Evolutionary conservation across 768 basidiomycete species (phyloP), one percentile per base, ranked within the genome.

Genomic region (Podaxis sp.): DNA sequence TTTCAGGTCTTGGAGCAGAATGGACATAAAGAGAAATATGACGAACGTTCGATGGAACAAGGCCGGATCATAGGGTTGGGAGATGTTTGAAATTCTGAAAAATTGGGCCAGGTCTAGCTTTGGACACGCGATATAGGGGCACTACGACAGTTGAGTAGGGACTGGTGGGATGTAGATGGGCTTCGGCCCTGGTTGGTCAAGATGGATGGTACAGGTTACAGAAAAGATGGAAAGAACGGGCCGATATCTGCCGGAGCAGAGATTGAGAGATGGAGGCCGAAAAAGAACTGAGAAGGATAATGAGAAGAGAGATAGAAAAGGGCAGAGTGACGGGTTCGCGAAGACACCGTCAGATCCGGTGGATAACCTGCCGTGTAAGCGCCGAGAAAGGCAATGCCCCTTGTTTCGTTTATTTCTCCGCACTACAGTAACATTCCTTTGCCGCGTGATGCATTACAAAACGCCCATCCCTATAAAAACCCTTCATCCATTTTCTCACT

Each of bases 381-480:
- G 28, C 61, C 58, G 21, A 50, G 35, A 61, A 64, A 57, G 62
- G 61, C 14, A 61, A 52, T 44, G 42, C 46, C 57, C 61, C 58
- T 55, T 62, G 61, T 58, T 59, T 60, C 54, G 57, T 51, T 55
- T 62, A 59, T 65, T 62, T 65, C 64, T 63, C 65, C 60, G 58
- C 61, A 50, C 38, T 50, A n/a, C n/a, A n/a, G n/a, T n/a, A 42
- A 51, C 38, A 50, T 63, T 56, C 14, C 23, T 23, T 2, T 23
- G 23, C 40, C 27, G 6, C 63, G 59, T 63, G 63, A 63, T 42
- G 7, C 44, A 44, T 57, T 44, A 57, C 57, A 57, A 57, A 57
- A 32, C n/a, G 11, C 10, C 52, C 52, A 28, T 44, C 25, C 48
- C 5, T 28, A 47, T 64, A 63, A 64, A 64, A 66, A 46, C 27